Conservation (phyloP, 139 green algal genomes). For the Volvox africanus region DNA sequence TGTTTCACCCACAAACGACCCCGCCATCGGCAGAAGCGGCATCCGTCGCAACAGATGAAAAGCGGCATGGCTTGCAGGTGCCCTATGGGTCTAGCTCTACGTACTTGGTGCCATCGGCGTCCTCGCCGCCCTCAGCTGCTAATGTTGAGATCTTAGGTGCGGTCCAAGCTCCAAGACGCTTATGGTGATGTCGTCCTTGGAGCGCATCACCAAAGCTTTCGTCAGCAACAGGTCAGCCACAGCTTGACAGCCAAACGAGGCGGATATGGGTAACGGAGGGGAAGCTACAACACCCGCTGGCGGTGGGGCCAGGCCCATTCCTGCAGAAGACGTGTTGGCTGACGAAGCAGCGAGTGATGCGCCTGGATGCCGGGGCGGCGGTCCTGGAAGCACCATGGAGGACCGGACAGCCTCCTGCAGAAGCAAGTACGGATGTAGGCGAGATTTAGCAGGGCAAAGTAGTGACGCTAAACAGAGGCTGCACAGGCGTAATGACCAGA, state of each 20-base stretch:
- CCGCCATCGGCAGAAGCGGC: background rate
- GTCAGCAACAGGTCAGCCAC: conserved; percentile 53
- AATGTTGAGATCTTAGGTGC: background rate
- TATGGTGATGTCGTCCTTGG: conserved; percentile 61
- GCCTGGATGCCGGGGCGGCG: too few relatives aligned
- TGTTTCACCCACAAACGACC: background rate
- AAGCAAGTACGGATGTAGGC: too few relatives aligned
- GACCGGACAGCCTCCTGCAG: background rate
- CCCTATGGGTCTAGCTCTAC: background rate
- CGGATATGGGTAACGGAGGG: background rate
- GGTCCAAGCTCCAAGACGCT: conserved; percentile 50
- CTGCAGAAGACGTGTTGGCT: background rate
- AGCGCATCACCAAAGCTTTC: conserved; percentile 45
- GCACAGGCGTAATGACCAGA: too few relatives aligned
- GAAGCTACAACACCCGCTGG: background rate
- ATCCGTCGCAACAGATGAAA: background rate
- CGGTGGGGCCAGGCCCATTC: background rate
- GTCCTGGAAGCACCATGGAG: background rate
- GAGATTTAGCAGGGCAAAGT: too few relatives aligned
- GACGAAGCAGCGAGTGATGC: too few relatives aligned
- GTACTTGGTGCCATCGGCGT: background rate
- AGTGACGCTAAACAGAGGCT: too few relatives aligned
- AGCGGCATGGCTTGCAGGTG: background rate
- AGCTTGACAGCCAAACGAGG: background rate
- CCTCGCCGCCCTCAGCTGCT: background rate